Conservation (phyloP, 2,329 filamentous ascomycete genomes). For the Colletotrichum spinosum region DNA sequence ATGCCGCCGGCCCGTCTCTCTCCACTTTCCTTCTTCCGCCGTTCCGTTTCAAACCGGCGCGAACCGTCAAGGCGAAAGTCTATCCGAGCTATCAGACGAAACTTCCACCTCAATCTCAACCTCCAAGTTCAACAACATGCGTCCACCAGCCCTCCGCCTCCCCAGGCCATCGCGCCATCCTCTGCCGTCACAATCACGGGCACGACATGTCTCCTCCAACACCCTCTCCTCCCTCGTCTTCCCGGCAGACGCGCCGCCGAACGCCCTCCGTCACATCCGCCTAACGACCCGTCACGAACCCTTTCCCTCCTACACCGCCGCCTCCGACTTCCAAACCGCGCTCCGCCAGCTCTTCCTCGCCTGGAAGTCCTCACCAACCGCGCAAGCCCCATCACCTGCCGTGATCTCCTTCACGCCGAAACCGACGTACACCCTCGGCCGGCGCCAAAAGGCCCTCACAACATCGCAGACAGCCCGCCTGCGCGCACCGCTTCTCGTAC, state of each 20-base stretch:
- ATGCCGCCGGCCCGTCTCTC: conserved; percentile 8
- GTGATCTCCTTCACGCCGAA: conserved; percentile 85
- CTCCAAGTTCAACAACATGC: not conserved
- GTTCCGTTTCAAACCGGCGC: conserved; percentile 16
- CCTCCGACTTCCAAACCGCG: conserved; percentile 36
- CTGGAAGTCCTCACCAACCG: conserved; percentile 46
- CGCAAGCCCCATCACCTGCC: conserved; percentile 69
- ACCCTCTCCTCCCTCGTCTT: conserved; percentile 16
- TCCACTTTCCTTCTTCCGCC: not conserved
- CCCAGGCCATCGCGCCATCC: not conserved
- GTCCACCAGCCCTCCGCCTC: not conserved
- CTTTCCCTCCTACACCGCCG: conserved; percentile 28
- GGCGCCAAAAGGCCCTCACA: conserved; percentile 74
- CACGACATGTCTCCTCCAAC: conserved; percentile 27
- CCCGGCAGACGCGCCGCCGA: conserved; percentile 17
- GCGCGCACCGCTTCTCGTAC: conserved; percentile 49
- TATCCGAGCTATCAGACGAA: conserved; percentile 21
- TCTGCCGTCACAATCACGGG: not conserved
- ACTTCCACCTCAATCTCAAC: conserved; percentile 3
- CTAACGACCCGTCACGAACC: conserved; percentile 7
- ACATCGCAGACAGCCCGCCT: conserved; percentile 58
- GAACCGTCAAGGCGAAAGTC: conserved; percentile 21
- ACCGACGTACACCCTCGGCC: conserved; percentile 90
- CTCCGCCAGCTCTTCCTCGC: conserved; percentile 48
- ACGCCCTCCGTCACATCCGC: conserved; percentile 33